phyloP scores from a whole-genome alignment of 192 early-diverging fungal species.

The Linnemannia elongata region DNA sequence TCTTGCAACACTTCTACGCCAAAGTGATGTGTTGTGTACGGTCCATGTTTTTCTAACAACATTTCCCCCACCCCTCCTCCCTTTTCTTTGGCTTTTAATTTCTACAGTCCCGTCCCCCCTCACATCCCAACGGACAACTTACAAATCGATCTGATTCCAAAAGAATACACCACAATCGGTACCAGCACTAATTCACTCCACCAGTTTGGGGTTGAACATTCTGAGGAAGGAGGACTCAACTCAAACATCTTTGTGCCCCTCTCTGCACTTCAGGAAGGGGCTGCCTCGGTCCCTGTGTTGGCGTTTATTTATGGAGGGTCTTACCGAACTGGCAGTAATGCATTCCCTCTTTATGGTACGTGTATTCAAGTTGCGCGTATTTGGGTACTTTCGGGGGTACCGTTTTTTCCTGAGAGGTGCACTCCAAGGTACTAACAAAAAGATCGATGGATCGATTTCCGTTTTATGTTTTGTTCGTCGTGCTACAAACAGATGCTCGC shows the following conservation, averaged over 20 bases:
- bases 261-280: neutral
- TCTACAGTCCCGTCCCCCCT: slow-evolving; percentile 21
- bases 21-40: too few species aligned
- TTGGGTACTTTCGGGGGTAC: too few species aligned
- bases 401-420: neutral
- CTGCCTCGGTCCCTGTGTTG: slow-evolving; percentile 20
- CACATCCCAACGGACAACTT: slow-evolving; percentile 2
- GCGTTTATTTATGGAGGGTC: slow-evolving; percentile 36
- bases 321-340: slow-evolving; percentile 24
- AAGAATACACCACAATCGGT: neutral
- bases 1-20: too few species aligned
- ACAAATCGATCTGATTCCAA: neutral
- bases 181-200: neutral
- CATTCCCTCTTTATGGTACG: slow-evolving; percentile 21
- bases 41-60: too few species aligned
- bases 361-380: too few species aligned
- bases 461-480: neutral
- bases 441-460: too few species aligned
- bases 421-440: neutral
- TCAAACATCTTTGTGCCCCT: slow-evolving; percentile 36
- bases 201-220: slow-evolving; percentile 24
- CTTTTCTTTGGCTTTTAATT: too few species aligned
- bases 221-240: slow-evolving; percentile 21
- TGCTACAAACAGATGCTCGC: slow-evolving; percentile 12
- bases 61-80: too few species aligned